Percentiles rank a stretch among this genome's conserved stretches.
Conservation (phyloP, 371 early-diverging fungal genomes). For the Lichtheimia ornata region DNA sequence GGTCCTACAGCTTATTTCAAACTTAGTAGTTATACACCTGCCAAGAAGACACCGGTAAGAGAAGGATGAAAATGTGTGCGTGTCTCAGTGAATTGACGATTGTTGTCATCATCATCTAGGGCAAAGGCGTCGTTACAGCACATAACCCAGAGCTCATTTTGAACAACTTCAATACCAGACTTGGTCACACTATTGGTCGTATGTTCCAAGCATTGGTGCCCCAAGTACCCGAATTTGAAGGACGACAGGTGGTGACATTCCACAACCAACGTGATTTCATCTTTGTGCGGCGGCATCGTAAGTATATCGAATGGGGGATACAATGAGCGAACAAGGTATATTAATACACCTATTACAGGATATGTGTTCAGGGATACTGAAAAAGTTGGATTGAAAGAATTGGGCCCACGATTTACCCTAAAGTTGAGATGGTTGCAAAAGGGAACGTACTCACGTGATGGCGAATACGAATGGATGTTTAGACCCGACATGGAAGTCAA, state of each 20-base stretch:
- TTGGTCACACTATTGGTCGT: constrained; percentile 96
- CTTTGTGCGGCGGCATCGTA: constrained; percentile 96
- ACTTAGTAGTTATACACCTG: constrained; percentile 76
- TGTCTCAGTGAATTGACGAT: neutral
- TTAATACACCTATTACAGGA: constrained; percentile 6
- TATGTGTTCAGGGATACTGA: constrained; percentile 92
- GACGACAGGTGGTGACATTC: constrained; percentile 95
- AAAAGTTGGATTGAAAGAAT: constrained; percentile 89
- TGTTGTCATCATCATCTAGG: constrained; percentile 36
- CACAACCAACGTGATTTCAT: constrained; percentile 99
- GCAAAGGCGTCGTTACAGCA: constrained; percentile 81
- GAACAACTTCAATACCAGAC: constrained; percentile 96
- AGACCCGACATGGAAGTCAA: constrained; percentile 89
- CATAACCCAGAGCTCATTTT: constrained; percentile 97
- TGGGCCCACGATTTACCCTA: constrained; percentile 97
- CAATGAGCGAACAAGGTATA: neutral
- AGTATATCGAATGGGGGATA: neutral
- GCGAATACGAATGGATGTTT: constrained; percentile 95
- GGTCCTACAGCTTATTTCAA: constrained; percentile 98
- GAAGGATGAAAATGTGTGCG: too few species aligned
- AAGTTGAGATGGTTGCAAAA: constrained; percentile 94
- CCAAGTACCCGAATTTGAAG: constrained; percentile 94
- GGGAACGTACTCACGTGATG: constrained; percentile 89
- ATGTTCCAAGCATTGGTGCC: constrained; percentile 97
- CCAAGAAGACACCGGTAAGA: constrained; percentile 76